Evolutionary conservation across 2,329 filamentous ascomycete species (phyloP).

Genomic region (Tolypocladium sp.): DNA sequence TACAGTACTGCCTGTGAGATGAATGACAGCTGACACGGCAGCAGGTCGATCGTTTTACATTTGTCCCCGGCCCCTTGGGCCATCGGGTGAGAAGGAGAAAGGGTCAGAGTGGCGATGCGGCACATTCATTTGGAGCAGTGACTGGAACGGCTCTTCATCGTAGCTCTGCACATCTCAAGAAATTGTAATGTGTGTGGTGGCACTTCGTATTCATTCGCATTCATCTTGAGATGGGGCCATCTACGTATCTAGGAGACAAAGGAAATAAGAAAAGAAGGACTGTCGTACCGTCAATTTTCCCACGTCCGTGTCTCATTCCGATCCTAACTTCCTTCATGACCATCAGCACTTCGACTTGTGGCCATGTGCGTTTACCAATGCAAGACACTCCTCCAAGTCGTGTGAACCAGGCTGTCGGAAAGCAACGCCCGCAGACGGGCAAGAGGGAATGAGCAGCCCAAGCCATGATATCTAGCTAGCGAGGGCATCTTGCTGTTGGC

Average conservation of each 20-base stretch:
- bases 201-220: neutral
- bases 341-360: too few species aligned
- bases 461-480: neutral
- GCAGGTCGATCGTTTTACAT: conserved; percentile 54
- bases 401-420: neutral
- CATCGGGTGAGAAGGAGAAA: conserved; percentile 74
- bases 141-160: conserved; percentile 33
- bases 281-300: neutral
- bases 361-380: neutral
- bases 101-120: conserved; percentile 80
- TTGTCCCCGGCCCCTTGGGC: conserved; percentile 66
- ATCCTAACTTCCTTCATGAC: neutral
- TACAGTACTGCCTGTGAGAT: neutral
- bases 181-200: neutral
- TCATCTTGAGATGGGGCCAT: neutral
- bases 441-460: neutral
- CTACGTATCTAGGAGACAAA: neutral
- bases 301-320: neutral
- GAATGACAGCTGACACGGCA: neutral
- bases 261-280: neutral
- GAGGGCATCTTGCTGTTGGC: neutral
- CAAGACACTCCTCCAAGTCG: neutral
- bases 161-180: neutral
- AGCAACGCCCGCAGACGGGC: neutral
- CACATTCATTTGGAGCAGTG: conserved; percentile 68